Percentiles rank a stretch among this genome's conserved stretches.
Evolutionary conservation across 75 land plant species (phyloP).

Genomic region (Selaginella moellendorffii): DNA sequence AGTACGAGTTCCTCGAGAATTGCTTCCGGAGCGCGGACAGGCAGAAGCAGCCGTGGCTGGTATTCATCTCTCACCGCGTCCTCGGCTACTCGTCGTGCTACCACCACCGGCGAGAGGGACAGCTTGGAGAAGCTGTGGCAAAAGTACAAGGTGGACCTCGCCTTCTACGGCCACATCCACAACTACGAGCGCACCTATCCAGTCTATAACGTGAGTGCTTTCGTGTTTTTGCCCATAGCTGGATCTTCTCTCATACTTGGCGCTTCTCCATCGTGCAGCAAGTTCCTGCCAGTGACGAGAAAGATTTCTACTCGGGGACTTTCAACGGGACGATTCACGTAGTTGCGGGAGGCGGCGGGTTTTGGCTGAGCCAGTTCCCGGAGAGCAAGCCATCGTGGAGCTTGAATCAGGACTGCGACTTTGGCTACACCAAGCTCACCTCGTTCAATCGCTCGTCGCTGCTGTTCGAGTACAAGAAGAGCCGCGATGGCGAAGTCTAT

Average conservation of each 20-base stretch:
- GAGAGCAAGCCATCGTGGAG: slow-evolving; percentile 52
- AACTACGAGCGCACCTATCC: slow-evolving; percentile 89
- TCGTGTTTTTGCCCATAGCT: neutral
- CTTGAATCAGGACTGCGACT: slow-evolving; percentile 48
- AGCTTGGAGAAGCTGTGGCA: slow-evolving; percentile 80
- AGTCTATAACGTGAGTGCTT: slow-evolving; percentile 50
- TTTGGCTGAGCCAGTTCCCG: slow-evolving; percentile 39
- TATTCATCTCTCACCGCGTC: slow-evolving; percentile 83
- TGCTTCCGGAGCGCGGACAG: slow-evolving; percentile 73
- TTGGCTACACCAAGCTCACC: slow-evolving; percentile 76
- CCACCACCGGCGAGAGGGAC: slow-evolving; percentile 57
- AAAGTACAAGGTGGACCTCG: slow-evolving; percentile 84
- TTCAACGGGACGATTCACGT: slow-evolving; percentile 86
- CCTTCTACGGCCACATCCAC: slow-evolving; percentile 78
- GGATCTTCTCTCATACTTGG: neutral
- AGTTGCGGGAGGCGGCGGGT: slow-evolving; percentile 84
- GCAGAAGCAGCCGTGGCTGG: slow-evolving; percentile 89
- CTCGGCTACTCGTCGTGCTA: slow-evolving; percentile 66
- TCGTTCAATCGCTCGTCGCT: slow-evolving; percentile 79
- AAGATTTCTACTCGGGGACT: slow-evolving; percentile 37
- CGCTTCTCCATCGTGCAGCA: slow-evolving; percentile 33
- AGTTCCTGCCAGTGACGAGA: slow-evolving; percentile 45
- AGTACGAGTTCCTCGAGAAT: slow-evolving; percentile 68
- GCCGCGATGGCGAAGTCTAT: slow-evolving; percentile 62
- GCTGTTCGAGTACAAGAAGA: slow-evolving; percentile 81